A percentile compares a stretch with the other conserved stretches of the same genome.
Evolutionary conservation across 768 basidiomycete species (phyloP).

Genomic region (Boletus reticulatus): DNA sequence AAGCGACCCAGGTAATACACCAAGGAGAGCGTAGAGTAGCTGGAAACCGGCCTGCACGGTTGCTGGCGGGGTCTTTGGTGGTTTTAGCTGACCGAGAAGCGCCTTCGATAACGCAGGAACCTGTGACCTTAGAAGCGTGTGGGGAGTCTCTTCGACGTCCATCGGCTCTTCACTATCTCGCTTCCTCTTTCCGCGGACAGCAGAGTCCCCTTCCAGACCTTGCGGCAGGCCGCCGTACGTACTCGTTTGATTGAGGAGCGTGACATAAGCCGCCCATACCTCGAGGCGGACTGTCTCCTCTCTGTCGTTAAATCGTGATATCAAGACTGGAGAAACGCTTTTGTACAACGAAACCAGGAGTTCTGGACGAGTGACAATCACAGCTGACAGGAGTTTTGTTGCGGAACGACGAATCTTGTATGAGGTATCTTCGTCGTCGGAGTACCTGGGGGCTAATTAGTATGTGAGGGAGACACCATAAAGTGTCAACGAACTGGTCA

Average conservation of each 20-base stretch:
- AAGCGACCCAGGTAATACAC: conserved; percentile 81
- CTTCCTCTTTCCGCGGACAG: conserved; percentile 68
- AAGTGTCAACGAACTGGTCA: conserved; percentile 56
- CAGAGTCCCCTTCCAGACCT: conserved; percentile 43
- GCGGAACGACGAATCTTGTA: conserved; percentile 96
- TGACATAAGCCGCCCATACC: conserved; percentile 83
- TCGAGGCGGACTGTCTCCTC: conserved; percentile 94
- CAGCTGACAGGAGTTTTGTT: conserved; percentile 81
- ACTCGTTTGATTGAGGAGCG: conserved; percentile 80
- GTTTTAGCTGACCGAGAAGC: conserved; percentile 82
- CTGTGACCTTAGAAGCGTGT: conserved; percentile 67
- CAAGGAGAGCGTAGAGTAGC: conserved; percentile 70
- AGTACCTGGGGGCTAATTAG: conserved; percentile 57
- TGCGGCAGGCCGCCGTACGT: conserved; percentile 70
- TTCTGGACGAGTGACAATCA: conserved; percentile 90
- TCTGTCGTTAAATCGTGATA: conserved; percentile 89
- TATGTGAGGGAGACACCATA: background rate
- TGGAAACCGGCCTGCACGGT: conserved; percentile 86
- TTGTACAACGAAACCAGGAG: conserved; percentile 76
- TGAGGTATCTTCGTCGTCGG: conserved; percentile 97
- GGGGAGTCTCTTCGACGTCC: conserved; percentile 71
- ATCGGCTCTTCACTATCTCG: conserved; percentile 74
- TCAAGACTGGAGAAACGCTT: conserved; percentile 82
- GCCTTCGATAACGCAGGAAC: conserved; percentile 78
- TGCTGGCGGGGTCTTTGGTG: conserved; percentile 69